Conservation (phyloP, 345 rosid species). For the Dovyalis caffra region DNA sequence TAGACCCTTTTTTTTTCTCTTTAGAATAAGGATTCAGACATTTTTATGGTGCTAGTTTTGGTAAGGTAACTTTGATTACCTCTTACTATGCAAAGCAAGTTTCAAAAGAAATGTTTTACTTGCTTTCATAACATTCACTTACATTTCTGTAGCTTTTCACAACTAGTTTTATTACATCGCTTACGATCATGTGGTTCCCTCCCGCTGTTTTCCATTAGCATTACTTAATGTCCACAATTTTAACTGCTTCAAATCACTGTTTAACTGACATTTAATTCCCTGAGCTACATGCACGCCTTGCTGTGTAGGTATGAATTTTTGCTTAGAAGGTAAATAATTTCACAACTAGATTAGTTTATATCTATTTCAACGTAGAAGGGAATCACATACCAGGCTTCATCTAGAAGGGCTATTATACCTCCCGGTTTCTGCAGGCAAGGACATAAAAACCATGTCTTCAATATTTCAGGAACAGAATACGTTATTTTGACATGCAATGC, state of each 20-base stretch:
- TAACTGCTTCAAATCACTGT: no score
- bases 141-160: background rate
- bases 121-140: background rate
- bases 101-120: background rate
- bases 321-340: background rate
- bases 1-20: no score
- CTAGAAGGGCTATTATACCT: conserved; percentile 70
- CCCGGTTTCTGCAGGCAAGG: conserved; percentile 69
- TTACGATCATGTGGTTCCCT: background rate
- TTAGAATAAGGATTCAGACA: background rate
- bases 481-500: background rate
- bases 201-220: background rate
- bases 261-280: background rate
- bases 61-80: no score
- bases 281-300: background rate
- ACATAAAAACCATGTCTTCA: conserved; percentile 3
- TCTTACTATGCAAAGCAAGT: no score
- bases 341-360: background rate
- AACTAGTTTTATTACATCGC: background rate
- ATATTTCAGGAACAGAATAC: background rate
- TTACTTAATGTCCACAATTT: background rate
- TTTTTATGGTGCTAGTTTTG: no score
- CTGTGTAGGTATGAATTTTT: background rate
- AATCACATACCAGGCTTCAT: conserved; percentile 70
- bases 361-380: background rate